These are phyloP conservation scores for Penicillium simplicissimum DNA, from an alignment of 495 filamentous ascomycete species.

Conservation along the genomic window DNA sequence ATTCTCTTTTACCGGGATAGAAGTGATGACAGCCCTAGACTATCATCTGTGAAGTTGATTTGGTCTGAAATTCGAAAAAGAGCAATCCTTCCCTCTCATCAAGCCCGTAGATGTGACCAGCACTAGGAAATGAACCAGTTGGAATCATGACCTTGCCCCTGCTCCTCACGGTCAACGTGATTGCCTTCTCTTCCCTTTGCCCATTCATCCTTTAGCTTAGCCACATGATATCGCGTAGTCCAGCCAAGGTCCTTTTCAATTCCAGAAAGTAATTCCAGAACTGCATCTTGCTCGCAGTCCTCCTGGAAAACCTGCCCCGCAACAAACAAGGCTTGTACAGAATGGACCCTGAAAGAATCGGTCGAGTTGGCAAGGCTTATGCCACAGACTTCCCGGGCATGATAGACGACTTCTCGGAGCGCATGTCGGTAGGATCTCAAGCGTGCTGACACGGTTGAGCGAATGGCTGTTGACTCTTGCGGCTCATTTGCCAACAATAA, in stretches of 20 bases:
- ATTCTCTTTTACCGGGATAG: background rate
- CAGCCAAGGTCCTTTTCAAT: constrained; percentile 26
- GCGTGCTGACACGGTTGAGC: background rate
- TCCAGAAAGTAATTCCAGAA: constrained; percentile 23
- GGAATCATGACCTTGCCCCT: constrained; percentile 13
- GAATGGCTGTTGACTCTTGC: background rate
- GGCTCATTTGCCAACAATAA: background rate
- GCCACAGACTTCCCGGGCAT: background rate
- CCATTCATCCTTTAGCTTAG: constrained; percentile 56
- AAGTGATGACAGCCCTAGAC: background rate
- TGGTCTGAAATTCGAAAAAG: no score
- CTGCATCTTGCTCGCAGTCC: constrained; percentile 21
- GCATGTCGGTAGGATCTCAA: background rate
- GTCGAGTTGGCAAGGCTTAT: background rate
- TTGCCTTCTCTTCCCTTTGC: constrained; percentile 8
- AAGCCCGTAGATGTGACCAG: background rate
- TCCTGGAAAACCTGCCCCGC: background rate
- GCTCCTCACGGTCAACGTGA: constrained; percentile 14
- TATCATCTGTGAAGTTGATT: background rate
- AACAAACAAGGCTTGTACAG: background rate
- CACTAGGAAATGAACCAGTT: background rate
- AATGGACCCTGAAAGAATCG: background rate
- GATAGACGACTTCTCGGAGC: background rate
- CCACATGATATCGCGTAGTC: constrained; percentile 25
- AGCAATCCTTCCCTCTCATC: background rate